A percentile compares a stretch with the other conserved stretches of the same genome.
phyloP scores from a whole-genome alignment of 495 filamentous ascomycete species.

The Pyronema omphalodes region DNA sequence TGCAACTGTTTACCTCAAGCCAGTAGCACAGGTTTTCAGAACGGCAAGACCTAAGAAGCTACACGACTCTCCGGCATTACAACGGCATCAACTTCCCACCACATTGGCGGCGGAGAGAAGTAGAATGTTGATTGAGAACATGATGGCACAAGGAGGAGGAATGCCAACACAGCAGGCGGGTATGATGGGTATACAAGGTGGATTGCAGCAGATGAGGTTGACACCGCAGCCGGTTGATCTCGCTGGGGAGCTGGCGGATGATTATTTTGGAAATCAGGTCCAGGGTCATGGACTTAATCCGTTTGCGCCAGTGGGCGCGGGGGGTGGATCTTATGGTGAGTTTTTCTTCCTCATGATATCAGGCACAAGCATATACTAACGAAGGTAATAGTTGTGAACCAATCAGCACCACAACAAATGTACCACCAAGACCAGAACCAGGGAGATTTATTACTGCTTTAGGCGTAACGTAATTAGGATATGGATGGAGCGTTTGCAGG shows the following conservation, averaged over 20 bases:
- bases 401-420: conserved; percentile 42
- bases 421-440: conserved; percentile 35
- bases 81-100: conserved; percentile 41
- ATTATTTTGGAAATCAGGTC: conserved; percentile 50
- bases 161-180: conserved; percentile 12
- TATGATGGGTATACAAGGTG: conserved; percentile 8
- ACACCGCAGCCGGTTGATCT: conserved; percentile 31
- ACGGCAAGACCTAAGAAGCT: conserved; percentile 63
- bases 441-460: conserved; percentile 39
- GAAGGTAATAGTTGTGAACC: conserved; percentile 39
- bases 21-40: conserved; percentile 94
- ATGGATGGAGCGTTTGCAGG: neutral
- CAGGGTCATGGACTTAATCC: conserved; percentile 32
- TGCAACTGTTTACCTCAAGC: conserved; percentile 93
- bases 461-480: neutral
- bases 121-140: conserved; percentile 35
- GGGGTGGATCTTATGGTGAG: conserved; percentile 22
- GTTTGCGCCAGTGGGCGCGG: conserved; percentile 29
- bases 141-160: conserved; percentile 21
- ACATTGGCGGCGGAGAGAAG: conserved; percentile 33
- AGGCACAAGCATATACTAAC: too few species aligned
- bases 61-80: conserved; percentile 64
- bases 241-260: conserved; percentile 66
- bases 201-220: conserved; percentile 20
- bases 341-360: neutral